Percentiles rank a stretch among this genome's conserved stretches.
These are phyloP conservation scores for Yamadazyma takamatsuzukensis DNA, from an alignment of 805 yeast species.

Conservation along the genomic window DNA sequence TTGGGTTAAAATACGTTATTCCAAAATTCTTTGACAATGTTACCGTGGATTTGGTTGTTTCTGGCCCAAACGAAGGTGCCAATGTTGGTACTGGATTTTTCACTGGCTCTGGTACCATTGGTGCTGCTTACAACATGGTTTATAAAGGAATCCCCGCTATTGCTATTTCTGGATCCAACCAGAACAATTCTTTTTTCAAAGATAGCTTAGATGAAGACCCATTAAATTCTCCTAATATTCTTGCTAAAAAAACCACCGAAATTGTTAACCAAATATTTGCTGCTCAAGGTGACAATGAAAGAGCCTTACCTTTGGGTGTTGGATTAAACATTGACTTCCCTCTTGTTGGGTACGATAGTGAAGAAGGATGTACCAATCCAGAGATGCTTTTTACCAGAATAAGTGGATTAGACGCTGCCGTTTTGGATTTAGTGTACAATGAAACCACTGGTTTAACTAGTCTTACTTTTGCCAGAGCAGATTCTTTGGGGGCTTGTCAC, in stretches of 20 bases:
- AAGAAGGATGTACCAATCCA: slow-evolving; percentile 44
- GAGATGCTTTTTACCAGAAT: slow-evolving; percentile 43
- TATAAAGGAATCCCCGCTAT: slow-evolving; percentile 48
- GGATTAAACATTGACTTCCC: slow-evolving; percentile 52
- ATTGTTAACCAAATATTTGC: slow-evolving; percentile 36
- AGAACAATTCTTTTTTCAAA: slow-evolving; percentile 47
- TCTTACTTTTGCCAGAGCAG: slow-evolving; percentile 9
- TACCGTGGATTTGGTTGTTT: slow-evolving; percentile 45
- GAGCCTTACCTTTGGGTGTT: slow-evolving; percentile 39
- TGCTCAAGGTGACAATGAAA: slow-evolving; percentile 32
- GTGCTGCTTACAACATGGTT: slow-evolving; percentile 46
- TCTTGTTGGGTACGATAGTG: slow-evolving; percentile 32
- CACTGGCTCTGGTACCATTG: slow-evolving; percentile 50
- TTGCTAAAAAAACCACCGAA: slow-evolving; percentile 37
- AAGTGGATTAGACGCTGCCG: slow-evolving; percentile 36
- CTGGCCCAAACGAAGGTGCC: slow-evolving; percentile 53
- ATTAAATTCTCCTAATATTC: slow-evolving; percentile 41
- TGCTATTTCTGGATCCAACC: slow-evolving; percentile 50
- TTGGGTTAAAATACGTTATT: slow-evolving; percentile 44
- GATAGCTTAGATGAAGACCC: slow-evolving; percentile 43
- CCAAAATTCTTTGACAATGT: slow-evolving; percentile 43
- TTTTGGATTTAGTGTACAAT: slow-evolving; percentile 35
- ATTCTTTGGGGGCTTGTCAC: slow-evolving; percentile 23
- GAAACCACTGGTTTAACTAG: slow-evolving; percentile 29
- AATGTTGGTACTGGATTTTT: slow-evolving; percentile 40